Conservation (phyloP, 139 green algal genomes). For the Micromonas commoda region DNA sequence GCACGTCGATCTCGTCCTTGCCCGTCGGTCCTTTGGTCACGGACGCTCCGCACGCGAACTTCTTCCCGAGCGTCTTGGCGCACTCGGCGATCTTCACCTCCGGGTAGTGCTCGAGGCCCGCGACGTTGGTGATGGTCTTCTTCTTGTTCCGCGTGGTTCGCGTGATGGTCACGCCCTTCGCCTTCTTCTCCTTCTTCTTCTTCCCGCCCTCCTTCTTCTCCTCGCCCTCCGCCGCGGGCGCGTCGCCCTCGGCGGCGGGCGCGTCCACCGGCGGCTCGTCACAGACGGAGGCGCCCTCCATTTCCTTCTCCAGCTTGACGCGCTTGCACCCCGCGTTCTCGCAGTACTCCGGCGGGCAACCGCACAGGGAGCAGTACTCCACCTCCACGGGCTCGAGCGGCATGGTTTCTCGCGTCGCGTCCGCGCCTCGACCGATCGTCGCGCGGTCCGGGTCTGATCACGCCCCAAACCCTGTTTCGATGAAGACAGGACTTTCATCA, state of each 20-base stretch:
- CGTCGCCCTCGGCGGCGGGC: neutral
- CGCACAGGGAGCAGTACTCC: conserved; percentile 15
- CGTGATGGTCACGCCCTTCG: conserved; percentile 83
- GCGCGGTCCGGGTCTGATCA: too few species aligned
- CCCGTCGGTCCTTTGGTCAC: conserved; percentile 79
- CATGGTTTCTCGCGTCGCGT: neutral
- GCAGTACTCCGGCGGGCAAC: conserved; percentile 18
- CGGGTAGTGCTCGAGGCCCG: conserved; percentile 3
- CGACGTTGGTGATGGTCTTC: conserved; percentile 22
- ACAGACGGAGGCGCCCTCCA: neutral
- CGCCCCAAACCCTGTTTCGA: too few species aligned
- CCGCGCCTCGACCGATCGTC: neutral
- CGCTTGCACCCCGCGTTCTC: conserved; percentile 9
- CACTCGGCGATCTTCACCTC: conserved; percentile 58
- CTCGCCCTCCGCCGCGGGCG: conserved; percentile 38
- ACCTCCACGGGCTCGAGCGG: neutral
- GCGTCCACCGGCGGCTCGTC: neutral
- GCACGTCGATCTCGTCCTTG: conserved; percentile 90
- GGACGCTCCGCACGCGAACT: conserved; percentile 88
- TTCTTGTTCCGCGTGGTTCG: neutral
- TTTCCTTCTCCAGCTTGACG: conserved; percentile 11
- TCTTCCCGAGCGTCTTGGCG: conserved; percentile 95
- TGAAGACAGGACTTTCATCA: too few species aligned
- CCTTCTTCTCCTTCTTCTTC: conserved; percentile 55
- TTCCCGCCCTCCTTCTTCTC: conserved; percentile 71